A percentile compares a stretch with the other conserved stretches of the same genome.
phyloP scores from a whole-genome alignment of 352 stramenopile species.

The Phytophthora pini region DNA sequence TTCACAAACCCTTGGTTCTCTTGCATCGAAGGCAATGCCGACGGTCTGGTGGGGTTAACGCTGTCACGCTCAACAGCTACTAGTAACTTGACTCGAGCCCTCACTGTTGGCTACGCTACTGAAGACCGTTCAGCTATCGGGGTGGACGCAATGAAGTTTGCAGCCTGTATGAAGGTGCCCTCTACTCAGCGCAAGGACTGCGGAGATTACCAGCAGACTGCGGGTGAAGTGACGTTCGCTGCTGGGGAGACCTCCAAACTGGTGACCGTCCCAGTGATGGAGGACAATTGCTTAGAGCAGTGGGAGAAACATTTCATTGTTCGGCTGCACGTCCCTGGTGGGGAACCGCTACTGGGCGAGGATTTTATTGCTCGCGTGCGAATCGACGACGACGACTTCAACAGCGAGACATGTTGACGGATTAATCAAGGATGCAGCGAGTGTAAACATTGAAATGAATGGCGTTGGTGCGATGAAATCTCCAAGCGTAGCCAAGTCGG shows the following conservation, averaged over 20 bases:
- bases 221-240: slow-evolving; percentile 91
- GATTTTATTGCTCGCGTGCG: slow-evolving; percentile 88
- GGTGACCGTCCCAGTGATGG: slow-evolving; percentile 92
- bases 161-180: slow-evolving; percentile 60
- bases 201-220: slow-evolving; percentile 76
- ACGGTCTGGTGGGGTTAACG: slow-evolving; percentile 68
- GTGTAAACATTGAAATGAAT: slow-evolving; percentile 8
- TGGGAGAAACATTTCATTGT: slow-evolving; percentile 92
- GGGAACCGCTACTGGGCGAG: slow-evolving; percentile 89
- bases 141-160: slow-evolving; percentile 65
- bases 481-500: slow-evolving; percentile 6
- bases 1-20: slow-evolving; percentile 69
- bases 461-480: background rate
- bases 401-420: slow-evolving; percentile 53
- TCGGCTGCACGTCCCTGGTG: slow-evolving; percentile 92
- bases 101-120: slow-evolving; percentile 79
- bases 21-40: slow-evolving; percentile 67
- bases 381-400: slow-evolving; percentile 95
- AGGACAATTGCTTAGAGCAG: slow-evolving; percentile 93
- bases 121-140: slow-evolving; percentile 72
- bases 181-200: slow-evolving; percentile 67
- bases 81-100: slow-evolving; percentile 50
- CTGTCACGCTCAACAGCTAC: slow-evolving; percentile 42
- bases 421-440: background rate
- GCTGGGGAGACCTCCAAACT: slow-evolving; percentile 84